Evolutionary conservation across 2,329 filamentous ascomycete species (phyloP).

Genomic region (Exophiala calicioides): DNA sequence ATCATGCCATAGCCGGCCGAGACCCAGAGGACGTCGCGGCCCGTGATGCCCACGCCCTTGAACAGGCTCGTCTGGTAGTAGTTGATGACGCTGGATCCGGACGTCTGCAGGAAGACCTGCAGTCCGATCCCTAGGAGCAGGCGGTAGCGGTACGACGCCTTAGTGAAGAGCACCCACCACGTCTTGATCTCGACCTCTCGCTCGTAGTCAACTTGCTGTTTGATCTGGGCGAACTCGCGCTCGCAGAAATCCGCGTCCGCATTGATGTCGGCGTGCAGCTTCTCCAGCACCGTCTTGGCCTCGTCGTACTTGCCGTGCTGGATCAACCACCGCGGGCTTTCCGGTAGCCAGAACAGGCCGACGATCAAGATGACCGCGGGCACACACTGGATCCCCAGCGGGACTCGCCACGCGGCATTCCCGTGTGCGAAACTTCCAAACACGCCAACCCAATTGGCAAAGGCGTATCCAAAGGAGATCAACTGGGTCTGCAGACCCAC

Average conservation of each 20-base stretch:
- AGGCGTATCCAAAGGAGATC: conserved; percentile 10
- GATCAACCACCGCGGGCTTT: conserved; percentile 24
- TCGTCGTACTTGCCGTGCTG: conserved; percentile 32
- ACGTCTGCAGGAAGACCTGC: conserved; percentile 56
- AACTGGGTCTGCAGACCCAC: conserved; percentile 5
- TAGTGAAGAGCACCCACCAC: conserved; percentile 5
- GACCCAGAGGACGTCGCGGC: background rate
- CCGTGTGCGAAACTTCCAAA: conserved; percentile 54
- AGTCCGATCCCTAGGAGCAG: conserved; percentile 58
- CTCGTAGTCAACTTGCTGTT: conserved; percentile 7
- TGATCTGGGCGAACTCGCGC: conserved; percentile 15
- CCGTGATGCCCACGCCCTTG: conserved; percentile 7
- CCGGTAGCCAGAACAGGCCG: conserved; percentile 46
- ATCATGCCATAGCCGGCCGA: conserved; percentile 2
- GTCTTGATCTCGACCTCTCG: background rate
- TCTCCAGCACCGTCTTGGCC: conserved; percentile 57
- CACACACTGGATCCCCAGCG: conserved; percentile 44
- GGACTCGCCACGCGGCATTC: conserved; percentile 56
- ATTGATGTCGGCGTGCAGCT: conserved; percentile 65
- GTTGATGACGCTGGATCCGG: conserved; percentile 45
- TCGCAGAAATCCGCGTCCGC: conserved; percentile 48
- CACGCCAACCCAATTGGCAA: conserved; percentile 38
- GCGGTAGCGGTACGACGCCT: conserved; percentile 44
- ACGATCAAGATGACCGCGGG: conserved; percentile 44
- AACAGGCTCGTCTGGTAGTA: conserved; percentile 7